Percentiles rank a stretch among this genome's conserved stretches.
Conservation (phyloP, 257 asterid genomes). For the Verbascum thapsus region DNA sequence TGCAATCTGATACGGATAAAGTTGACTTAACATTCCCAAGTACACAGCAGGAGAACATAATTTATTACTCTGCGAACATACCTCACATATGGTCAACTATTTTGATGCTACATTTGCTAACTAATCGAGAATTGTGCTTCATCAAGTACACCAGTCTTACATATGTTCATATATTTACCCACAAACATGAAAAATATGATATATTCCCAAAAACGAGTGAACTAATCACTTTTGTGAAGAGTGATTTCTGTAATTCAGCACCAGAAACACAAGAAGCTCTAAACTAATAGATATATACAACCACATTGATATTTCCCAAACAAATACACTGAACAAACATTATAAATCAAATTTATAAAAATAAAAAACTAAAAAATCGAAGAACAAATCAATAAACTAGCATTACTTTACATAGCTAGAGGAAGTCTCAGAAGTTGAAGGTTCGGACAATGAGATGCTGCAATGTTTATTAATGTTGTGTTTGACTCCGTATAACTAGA, state of each 20-base stretch:
- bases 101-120: neutral
- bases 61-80: neutral
- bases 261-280: neutral
- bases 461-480: too few relatives aligned
- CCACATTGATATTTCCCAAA: conserved; percentile 11
- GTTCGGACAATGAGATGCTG: conserved; percentile 52
- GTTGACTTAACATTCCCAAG: neutral
- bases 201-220: neutral
- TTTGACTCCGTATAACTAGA: neutral
- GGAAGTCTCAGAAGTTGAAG: conserved; percentile 54
- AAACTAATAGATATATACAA: conserved; percentile 13
- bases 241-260: neutral
- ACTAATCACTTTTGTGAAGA: neutral
- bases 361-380: neutral
- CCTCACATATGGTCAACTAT: neutral
- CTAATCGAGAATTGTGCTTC: neutral
- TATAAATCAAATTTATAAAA: neutral
- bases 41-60: conserved; percentile 1
- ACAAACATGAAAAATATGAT: neutral
- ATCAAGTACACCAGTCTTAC: neutral
- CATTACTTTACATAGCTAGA: conserved; percentile 54
- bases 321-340: conserved; percentile 4
- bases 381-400: conserved; percentile 12
- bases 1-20: conserved; percentile 7
- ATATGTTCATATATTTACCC: neutral